Base-by-base conservation (phyloP, 2,329 filamentous ascomycete genomes). In the Botrytis sinoallii region DNA sequence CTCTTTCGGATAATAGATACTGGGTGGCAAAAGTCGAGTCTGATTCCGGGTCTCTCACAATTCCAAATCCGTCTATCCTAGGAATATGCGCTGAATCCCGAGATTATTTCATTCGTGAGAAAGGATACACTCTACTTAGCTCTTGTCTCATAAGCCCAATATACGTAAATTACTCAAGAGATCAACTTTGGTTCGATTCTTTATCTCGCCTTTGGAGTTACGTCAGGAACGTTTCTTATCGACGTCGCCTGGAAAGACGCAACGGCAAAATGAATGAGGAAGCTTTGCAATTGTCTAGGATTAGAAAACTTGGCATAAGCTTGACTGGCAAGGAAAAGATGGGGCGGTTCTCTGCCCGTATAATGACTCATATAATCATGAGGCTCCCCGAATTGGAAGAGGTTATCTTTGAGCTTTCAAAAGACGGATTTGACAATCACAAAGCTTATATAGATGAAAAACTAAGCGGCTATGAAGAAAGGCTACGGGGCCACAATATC, bases 401-500 rank as follows among this genome's bases (percentile, higher is more conserved):
- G 12, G 25, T 55, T 55, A 29, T 25, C 14, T 55, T 55, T 29
- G 52, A 55, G 52, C 14, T 55, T 55, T n/a, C 52, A 29, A 55
- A 55, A 55, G 52, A 55, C n/a, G 18, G 14, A 7, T 55, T 55
- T 29, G 52, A 55, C 5, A n/a, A 55, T 29, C 9, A 18, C n/a
- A 55, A 55, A 14, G 52, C 52, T 29, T 1, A 16, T 18, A 3
- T 55, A 29, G n/a, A 55, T 29, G 52, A 14, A 55, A 29, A 55
- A 29, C 2, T 55, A 55, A 16, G 52, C 12, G 2, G 14, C 1
- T 55, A 18, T 18, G 52, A 29, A n/a, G n/a, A 55, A 55, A 55
- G 3, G 1, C 18, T 29, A 1, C n/a, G 14, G n/a, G 7, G 12
- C 6, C 14, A 18, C 1, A 8, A 18, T 3, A 18, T 8, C 14